These are phyloP conservation scores for Kazachstania taianensis DNA, from an alignment of 805 yeast genomes.

Conservation along the genomic window DNA sequence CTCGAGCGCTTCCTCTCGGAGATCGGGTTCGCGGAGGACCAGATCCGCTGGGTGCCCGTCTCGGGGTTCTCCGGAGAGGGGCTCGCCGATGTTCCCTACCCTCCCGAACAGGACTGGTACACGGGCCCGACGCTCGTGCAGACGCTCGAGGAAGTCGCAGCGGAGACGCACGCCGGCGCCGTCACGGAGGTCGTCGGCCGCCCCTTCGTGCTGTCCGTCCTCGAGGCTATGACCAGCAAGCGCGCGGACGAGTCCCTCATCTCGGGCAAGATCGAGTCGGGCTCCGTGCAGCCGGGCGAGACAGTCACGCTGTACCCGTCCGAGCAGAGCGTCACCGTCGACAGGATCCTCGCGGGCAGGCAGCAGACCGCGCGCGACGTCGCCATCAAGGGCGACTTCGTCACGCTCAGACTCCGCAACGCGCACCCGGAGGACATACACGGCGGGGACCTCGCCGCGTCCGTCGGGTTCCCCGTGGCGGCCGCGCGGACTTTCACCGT, in stretches of 20 bases:
- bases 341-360: slow-evolving; percentile 24
- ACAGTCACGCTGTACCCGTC: slow-evolving; percentile 48
- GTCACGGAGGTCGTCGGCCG: slow-evolving; percentile 23
- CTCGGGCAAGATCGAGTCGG: slow-evolving; percentile 58
- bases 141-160: slow-evolving; percentile 49
- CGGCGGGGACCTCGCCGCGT: slow-evolving; percentile 58
- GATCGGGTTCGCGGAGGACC: slow-evolving; percentile 76
- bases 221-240: slow-evolving; percentile 47
- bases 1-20: slow-evolving; percentile 65
- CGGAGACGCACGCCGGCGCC: slow-evolving; percentile 7
- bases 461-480: slow-evolving; percentile 38
- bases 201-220: slow-evolving; percentile 48
- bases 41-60: slow-evolving; percentile 85
- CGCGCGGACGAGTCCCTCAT: slow-evolving; percentile 42
- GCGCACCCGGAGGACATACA: slow-evolving; percentile 36
- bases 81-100: slow-evolving; percentile 62
- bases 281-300: slow-evolving; percentile 64
- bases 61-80: slow-evolving; percentile 97
- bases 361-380: slow-evolving; percentile 14
- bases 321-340: slow-evolving; percentile 32
- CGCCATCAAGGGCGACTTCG: slow-evolving; percentile 48
- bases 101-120: slow-evolving; percentile 67
- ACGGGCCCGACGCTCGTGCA: slow-evolving; percentile 80
- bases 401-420: slow-evolving; percentile 34
- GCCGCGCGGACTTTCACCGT: slow-evolving; percentile 39